Evolutionary conservation across 2,329 filamentous ascomycete genomes (phyloP).

Genomic region (Chaetomium sp.): DNA sequence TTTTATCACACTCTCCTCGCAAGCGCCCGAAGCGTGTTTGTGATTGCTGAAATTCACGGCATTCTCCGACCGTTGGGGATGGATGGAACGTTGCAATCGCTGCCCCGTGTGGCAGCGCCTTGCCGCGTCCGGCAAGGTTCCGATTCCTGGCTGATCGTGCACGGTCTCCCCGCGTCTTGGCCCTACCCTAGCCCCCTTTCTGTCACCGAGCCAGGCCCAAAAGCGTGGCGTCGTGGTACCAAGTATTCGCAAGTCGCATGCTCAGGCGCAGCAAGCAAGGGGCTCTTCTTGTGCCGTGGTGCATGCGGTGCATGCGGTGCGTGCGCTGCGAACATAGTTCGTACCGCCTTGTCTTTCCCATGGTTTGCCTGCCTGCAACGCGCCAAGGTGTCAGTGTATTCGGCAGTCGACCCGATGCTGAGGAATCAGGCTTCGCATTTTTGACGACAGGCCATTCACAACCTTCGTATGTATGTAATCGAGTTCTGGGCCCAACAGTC

Average conservation of each 20-base stretch:
- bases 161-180: constrained; percentile 24
- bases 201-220: constrained; percentile 15
- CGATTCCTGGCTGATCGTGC: constrained; percentile 18
- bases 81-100: constrained; percentile 37
- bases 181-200: constrained; percentile 7
- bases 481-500: background rate
- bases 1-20: background rate
- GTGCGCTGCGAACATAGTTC: no score
- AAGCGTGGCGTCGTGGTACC: background rate
- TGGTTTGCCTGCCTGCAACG: background rate
- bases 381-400: background rate
- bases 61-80: constrained; percentile 17
- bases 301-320: no score
- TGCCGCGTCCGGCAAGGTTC: constrained; percentile 17
- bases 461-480: background rate
- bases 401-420: background rate
- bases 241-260: constrained; percentile 12
- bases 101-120: constrained; percentile 18
- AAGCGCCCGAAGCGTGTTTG: background rate
- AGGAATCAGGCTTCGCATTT: background rate
- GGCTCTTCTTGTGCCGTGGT: background rate
- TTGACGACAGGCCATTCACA: background rate
- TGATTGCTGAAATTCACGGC: background rate
- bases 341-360: background rate
- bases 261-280: background rate